These are phyloP conservation scores for Penicillium antarcticum DNA, from an alignment of 495 filamentous ascomycete genomes.

Conservation along the genomic window DNA sequence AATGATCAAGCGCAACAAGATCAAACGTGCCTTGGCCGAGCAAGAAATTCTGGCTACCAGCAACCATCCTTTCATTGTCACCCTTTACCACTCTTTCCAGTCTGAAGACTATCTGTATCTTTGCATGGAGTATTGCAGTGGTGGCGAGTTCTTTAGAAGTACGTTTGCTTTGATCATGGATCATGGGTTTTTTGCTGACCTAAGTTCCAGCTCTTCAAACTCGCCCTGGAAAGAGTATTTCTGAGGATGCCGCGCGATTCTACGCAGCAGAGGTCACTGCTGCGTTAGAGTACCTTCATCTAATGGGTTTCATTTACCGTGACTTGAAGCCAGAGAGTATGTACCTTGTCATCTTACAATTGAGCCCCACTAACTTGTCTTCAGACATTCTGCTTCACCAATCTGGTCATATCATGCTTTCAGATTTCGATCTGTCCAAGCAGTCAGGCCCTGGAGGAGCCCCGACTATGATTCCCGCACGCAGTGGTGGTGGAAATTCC, in stretches of 20 bases:
- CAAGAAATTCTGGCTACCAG: constrained; percentile 98
- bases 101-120: constrained; percentile 97
- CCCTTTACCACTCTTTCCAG: constrained; percentile 97
- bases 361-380: neutral
- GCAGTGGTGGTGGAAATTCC: constrained; percentile 65
- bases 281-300: constrained; percentile 91
- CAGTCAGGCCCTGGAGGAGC: constrained; percentile 95
- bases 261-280: constrained; percentile 99
- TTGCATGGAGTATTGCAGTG: constrained; percentile 99
- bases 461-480: constrained; percentile 93
- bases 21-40: constrained; percentile 95
- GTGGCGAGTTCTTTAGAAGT: constrained; percentile 95
- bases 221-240: constrained; percentile 91
- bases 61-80: constrained; percentile 99
- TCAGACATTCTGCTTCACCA: constrained; percentile 95
- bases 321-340: constrained; percentile 97
- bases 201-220: constrained; percentile 74
- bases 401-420: constrained; percentile 98
- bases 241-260: constrained; percentile 94
- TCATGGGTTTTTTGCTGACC: neutral
- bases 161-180: constrained; percentile 11
- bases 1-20: constrained; percentile 99
- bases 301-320: constrained; percentile 99
- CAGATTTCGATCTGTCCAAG: constrained; percentile 97
- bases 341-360: constrained; percentile 27